Base-by-base conservation (phyloP, 257 asterid species). In the Echium plantagineum region DNA sequence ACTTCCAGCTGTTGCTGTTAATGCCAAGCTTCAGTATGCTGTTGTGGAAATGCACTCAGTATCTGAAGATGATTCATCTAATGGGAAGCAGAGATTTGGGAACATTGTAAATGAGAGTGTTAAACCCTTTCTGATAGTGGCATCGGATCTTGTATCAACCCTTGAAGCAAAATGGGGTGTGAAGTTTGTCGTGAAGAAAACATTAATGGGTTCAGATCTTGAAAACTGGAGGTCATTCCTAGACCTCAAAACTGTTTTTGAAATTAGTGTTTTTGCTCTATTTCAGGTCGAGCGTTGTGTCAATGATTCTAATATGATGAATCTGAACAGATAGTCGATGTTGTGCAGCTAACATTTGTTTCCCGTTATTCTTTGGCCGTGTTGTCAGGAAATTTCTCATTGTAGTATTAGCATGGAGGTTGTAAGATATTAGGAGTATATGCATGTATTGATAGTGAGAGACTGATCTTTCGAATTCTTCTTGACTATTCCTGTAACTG, bases 161-260 rank as follows among this genome's bases (percentile, higher is more conserved):
- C 80, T 91, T 60, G 98, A 91, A 84, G 84, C 83, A 75, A 91
- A 88, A 77, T 91, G 94, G 95, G 87, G 85, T 31, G 42, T 73
- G 69, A 84, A 91, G 73, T 95, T 91, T 63, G 60, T 62, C 59
- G 78, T 91, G 62, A 88, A 88, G 84, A 68, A 78, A 71, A 79
- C 84, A 55, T 32, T 88, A 4, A 64, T 79, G 64, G 98, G 98
- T 38, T 76, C 94, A 55, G 90, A 91, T 69, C 90, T 91, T 68
- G 98, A 91, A 74, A 77, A 84, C 74, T 88, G 80, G 83, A 81
- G 96, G 97, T 90, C 59, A 59, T 59, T 55, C 63, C 55, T 35
- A 35, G 13, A 35, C 47, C 47, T 35, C 47, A 35, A 35, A 35
- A 35, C 47, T 8, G 13, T 7, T 35, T 35, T 10, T 7, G 47